phyloP scores from a whole-genome alignment of 2,329 filamentous ascomycete genomes.

The Cadophora gregata region DNA sequence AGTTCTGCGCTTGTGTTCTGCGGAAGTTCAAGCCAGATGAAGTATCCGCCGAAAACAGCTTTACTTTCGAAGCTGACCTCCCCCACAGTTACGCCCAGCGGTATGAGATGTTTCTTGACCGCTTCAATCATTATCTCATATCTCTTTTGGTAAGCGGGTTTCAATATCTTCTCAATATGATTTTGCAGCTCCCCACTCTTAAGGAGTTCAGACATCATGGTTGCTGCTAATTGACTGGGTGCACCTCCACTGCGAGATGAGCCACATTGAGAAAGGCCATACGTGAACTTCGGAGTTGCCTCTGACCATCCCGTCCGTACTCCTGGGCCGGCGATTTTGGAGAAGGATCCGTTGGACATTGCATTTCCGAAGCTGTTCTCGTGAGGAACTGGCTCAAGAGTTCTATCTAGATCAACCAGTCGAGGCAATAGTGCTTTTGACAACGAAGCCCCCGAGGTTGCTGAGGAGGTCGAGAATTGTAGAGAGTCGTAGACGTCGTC shows the following conservation, averaged over 20 bases:
- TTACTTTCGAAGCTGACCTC: slow-evolving; percentile 49
- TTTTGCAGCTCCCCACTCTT: slow-evolving; percentile 50
- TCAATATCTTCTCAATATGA: slow-evolving; percentile 51
- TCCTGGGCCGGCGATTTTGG: slow-evolving; percentile 84
- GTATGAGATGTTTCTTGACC: slow-evolving; percentile 63
- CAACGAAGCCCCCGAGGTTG: slow-evolving; percentile 18
- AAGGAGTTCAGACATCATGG: slow-evolving; percentile 57
- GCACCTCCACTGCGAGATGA: slow-evolving; percentile 63
- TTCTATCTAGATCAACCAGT: slow-evolving; percentile 78
- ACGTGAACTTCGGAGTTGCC: slow-evolving; percentile 64
- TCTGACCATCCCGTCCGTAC: slow-evolving; percentile 89
- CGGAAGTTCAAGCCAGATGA: slow-evolving; percentile 78
- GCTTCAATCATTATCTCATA: slow-evolving; percentile 61
- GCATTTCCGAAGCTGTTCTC: slow-evolving; percentile 75
- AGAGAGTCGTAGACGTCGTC: slow-evolving; percentile 97
- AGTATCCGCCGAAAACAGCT: slow-evolving; percentile 78
- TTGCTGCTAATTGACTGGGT: slow-evolving; percentile 60
- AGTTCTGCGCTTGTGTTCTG: slow-evolving; percentile 54
- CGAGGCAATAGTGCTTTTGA: slow-evolving; percentile 61
- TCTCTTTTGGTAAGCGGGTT: slow-evolving; percentile 54
- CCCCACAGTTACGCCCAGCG: slow-evolving; percentile 61
- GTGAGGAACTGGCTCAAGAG: slow-evolving; percentile 63
- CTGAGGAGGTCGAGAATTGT: slow-evolving; percentile 67
- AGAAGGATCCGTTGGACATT: slow-evolving; percentile 87
- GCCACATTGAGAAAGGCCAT: slow-evolving; percentile 59